A percentile compares a stretch with the other conserved stretches of the same genome.
phyloP scores from a whole-genome alignment of 176 grass and related monocot species.

The Rhynchospora tenuis region DNA sequence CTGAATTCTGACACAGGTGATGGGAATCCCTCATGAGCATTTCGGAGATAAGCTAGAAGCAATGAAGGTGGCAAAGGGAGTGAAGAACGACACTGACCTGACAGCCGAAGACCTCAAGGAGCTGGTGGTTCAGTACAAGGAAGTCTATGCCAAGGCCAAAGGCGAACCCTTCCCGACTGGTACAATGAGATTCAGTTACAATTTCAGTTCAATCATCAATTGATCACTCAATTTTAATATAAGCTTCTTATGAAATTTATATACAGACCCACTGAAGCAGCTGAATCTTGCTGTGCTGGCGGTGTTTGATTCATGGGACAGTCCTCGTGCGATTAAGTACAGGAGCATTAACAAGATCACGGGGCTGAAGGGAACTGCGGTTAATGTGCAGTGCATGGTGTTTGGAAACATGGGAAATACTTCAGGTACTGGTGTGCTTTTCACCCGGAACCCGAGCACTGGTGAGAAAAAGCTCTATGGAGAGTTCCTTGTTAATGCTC shows the following conservation, averaged over 20 bases:
- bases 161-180: conserved; percentile 80
- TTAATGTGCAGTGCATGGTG: conserved; percentile 97
- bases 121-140: conserved; percentile 72
- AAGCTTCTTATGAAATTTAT: background rate
- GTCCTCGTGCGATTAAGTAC: conserved; percentile 81
- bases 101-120: conserved; percentile 70
- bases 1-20: conserved; percentile 41
- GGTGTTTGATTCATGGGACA: conserved; percentile 93
- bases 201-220: background rate
- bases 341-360: conserved; percentile 92
- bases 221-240: background rate
- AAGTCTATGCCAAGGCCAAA: conserved; percentile 75
- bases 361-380: conserved; percentile 72
- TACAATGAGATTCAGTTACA: background rate
- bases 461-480: conserved; percentile 98
- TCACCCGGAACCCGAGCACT: conserved; percentile 89
- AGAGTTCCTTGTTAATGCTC: conserved; percentile 87
- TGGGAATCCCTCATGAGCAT: conserved; percentile 63
- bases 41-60: conserved; percentile 81
- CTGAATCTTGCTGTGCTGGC: conserved; percentile 62
- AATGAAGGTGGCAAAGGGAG: conserved; percentile 63
- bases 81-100: conserved; percentile 61
- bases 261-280: conserved; percentile 69
- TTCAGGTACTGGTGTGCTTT: conserved; percentile 93
- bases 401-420: conserved; percentile 98